Base-by-base conservation (phyloP, 169 alveolate species). In the Cryptosporidium bovis region DNA sequence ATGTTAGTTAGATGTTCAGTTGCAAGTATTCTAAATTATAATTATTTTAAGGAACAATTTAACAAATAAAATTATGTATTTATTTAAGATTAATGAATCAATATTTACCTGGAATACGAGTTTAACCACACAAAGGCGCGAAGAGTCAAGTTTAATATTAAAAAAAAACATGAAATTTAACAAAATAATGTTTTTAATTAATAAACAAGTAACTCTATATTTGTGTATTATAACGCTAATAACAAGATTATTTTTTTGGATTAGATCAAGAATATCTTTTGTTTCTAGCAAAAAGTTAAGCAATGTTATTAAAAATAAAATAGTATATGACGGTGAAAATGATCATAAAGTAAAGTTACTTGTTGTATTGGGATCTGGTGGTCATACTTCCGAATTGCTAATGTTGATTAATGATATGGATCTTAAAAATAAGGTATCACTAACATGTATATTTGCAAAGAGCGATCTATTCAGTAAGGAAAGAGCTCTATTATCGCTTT, bases 321-420 rank as follows among this genome's bases (percentile, higher is more conserved):
- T 8, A 8, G 18, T 5, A 12, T 1, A 53, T 53, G n/a, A 33
- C 5, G 29, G 8, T 24, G 33, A 27, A 27, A 40, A 34, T 24
- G 31, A 33, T 3, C 34, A 48, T 34, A 77, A 62, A 44, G 48
- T 77, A 15, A 62, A 62, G 64, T 48, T 95, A 50, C 83, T 95
- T 92, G 71, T 92, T 16, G 92, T 95, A 40, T 83, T 95, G 66
- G 97, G 97, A 12, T 91, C 95, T 58, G 97, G 97, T 16, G 97
- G 97, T 0, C 97, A 95, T 82, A 95, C 97, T 1, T 90, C 95
- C 3, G 97, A 95, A 67, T 91, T 93, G 69, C 83, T 93, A 46
- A 82, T 83, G 62, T 71, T 91, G 84, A 55, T 95, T 56, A 77
- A 82, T 66, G 82, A 91, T 51, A 58, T 92, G 77, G 84, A 87